A percentile compares a stretch with the other conserved stretches of the same genome.
Conservation (phyloP, 1,284 basidiomycete genomes). For the Wolfiporia cocos region DNA sequence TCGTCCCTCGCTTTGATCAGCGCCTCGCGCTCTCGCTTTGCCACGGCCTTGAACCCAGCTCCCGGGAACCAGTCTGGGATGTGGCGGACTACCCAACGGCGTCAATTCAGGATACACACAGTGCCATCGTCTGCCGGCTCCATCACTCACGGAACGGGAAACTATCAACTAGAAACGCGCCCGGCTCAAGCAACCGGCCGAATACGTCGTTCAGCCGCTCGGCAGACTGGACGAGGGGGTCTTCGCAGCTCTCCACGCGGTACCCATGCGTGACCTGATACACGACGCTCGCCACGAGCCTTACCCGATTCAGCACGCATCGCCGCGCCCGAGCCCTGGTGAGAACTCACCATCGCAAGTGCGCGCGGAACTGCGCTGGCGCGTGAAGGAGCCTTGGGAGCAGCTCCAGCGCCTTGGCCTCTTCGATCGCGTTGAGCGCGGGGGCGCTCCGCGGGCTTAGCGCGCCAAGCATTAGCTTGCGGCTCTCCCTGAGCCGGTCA, state of each 20-base stretch:
- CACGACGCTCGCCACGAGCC: slow-evolving; percentile 1
- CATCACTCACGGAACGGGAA: slow-evolving; percentile 1
- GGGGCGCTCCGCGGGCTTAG: slow-evolving; percentile 1
- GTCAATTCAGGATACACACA: background rate
- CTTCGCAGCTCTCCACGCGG: background rate
- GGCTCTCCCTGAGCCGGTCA: background rate
- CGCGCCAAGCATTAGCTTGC: slow-evolving; percentile 1
- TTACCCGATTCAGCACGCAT: background rate
- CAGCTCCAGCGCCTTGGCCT: background rate
- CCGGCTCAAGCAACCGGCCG: slow-evolving; percentile 3
- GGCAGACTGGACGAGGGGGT: slow-evolving; percentile 1
- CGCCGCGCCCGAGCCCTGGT: background rate
- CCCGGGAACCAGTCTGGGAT: slow-evolving; percentile 13
- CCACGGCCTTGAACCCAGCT: slow-evolving; percentile 9
- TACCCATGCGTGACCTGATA: slow-evolving; percentile 3
- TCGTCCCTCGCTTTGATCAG: background rate
- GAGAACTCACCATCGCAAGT: slow-evolving; percentile 1
- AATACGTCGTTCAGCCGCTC: background rate
- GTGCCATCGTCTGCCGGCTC: background rate
- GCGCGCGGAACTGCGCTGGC: background rate
- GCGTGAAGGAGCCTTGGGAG: background rate
- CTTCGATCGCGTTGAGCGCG: background rate
- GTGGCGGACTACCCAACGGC: background rate
- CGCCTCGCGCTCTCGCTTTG: slow-evolving; percentile 1
- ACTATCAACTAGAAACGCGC: slow-evolving; percentile 20